Base-by-base conservation (phyloP, 1,284 basidiomycete species). In the Rhodotorula sp. region DNA sequence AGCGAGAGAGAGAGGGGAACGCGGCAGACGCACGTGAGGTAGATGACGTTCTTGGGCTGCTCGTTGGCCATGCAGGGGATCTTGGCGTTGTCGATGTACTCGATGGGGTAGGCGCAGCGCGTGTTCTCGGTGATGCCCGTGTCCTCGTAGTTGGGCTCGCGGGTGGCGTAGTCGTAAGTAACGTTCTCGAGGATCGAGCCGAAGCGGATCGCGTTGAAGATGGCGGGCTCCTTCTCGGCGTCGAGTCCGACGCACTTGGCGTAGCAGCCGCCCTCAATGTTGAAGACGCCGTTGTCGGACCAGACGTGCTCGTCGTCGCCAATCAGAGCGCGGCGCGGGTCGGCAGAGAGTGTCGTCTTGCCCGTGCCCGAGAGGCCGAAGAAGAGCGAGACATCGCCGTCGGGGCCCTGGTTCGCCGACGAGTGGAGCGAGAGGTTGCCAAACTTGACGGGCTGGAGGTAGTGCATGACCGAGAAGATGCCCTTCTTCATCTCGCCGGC, bases 401-500 rank as follows among this genome's bases (percentile, higher is more conserved):
- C 86, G 69, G 90, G 86, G 70, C 95, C 95, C 77, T 96, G 91
- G 81, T 99, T 99, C 76, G 94, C 94, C 59, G 94, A 97, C n/a
- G 96, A 98, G 85, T 99, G 96, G 68, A 99, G 87, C 46, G 94
- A 98, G 70, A 99, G 88, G 82, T 97, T 94, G 70, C 93, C 93
- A 80, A 96, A 99, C 82, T 97, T 98, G 85, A 99, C 90, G 29
- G 96, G 95, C 85, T 96, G 93, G 75, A 99, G 87, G 83, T 99
- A 99, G 85, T 99, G 96, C 96, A 99, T 99, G 79, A 99, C 94
- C 63, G 91, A 94, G 86, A 99, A 99, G 81, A 99, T 92, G 82
- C 96, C 96, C 88, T 99, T 99, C 86, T 99, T 99, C 96, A 99
- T 99, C 85, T 99, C 96, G 74, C 96, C 96, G 62, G 96, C 96